phyloP scores from a whole-genome alignment of 768 basidiomycete species.

The Fistulinella prunicolor region DNA sequence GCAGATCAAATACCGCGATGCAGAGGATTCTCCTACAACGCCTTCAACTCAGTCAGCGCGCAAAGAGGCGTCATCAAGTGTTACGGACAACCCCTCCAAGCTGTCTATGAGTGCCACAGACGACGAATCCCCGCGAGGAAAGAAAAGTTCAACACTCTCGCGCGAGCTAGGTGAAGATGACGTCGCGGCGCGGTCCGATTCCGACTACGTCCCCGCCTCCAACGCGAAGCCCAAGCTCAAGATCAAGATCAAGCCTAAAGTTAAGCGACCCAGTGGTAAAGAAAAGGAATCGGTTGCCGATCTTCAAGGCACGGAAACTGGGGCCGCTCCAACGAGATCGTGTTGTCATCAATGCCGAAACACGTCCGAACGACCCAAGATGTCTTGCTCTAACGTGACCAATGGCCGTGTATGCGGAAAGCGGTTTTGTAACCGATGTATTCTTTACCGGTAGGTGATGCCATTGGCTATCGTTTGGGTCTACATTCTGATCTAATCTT shows the following conservation, averaged over 20 bases:
- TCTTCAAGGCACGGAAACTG: neutral
- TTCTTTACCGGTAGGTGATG: conserved; percentile 30
- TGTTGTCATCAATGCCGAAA: conserved; percentile 40
- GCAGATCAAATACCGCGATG: conserved; percentile 31
- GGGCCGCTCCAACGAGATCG: conserved; percentile 4
- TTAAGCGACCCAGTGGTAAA: conserved; percentile 1
- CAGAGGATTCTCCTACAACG: neutral
- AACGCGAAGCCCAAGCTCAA: neutral
- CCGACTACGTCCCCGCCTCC: conserved; percentile 11
- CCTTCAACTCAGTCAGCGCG: conserved; percentile 1
- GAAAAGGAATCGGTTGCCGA: neutral
- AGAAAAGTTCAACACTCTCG: conserved; percentile 13
- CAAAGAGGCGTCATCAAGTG: neutral
- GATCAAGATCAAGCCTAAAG: too few relatives aligned
- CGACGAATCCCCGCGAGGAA: neutral
- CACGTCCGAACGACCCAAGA: conserved; percentile 28
- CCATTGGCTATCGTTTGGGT: neutral
- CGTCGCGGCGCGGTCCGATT: conserved; percentile 9
- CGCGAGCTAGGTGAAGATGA: conserved; percentile 14
- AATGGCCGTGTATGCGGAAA: conserved; percentile 27
- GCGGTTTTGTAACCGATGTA: conserved; percentile 36
- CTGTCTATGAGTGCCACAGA: neutral
- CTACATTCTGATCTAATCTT: neutral
- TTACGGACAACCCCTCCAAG: neutral
- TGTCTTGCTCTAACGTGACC: conserved; percentile 31